phyloP scores from a whole-genome alignment of 164 flowering plant genomes.

The Magnolia officinalis region DNA sequence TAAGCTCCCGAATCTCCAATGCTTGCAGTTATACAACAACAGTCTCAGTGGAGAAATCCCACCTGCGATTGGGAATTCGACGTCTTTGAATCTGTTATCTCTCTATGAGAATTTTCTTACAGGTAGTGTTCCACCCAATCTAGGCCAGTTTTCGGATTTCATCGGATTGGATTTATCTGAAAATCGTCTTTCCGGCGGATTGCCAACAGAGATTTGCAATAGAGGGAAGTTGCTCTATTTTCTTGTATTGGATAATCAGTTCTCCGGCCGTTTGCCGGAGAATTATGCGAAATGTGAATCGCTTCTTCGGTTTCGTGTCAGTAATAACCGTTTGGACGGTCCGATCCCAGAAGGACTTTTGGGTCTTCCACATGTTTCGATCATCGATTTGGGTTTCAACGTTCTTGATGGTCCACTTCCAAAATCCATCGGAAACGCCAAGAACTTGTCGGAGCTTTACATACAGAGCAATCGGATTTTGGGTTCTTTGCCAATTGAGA shows the following conservation, averaged over 20 bases:
- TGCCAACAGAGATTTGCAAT: constrained; percentile 66
- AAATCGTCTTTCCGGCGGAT: constrained; percentile 58
- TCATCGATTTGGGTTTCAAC: constrained; percentile 67
- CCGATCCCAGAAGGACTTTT: constrained; percentile 56
- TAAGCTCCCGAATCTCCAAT: constrained; percentile 56
- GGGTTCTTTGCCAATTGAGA: constrained; percentile 68
- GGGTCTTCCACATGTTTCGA: constrained; percentile 69
- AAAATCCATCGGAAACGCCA: constrained; percentile 41
- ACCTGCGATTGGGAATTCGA: constrained; percentile 51
- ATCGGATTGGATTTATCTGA: constrained; percentile 68
- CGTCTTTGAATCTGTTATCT: constrained; percentile 47
- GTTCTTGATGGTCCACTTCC: constrained; percentile 52
- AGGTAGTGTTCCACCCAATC: constrained; percentile 57
- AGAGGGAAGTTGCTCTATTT: constrained; percentile 67
- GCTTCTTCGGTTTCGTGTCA: constrained; percentile 78
- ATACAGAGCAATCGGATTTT: constrained; percentile 64
- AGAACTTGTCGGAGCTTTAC: constrained; percentile 71
- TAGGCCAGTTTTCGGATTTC: constrained; percentile 54
- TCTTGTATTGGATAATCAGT: constrained; percentile 56
- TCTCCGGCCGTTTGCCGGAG: constrained; percentile 65
- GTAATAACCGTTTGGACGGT: constrained; percentile 57
- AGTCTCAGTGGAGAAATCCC: constrained; percentile 80
- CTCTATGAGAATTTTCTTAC: constrained; percentile 65
- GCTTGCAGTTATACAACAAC: constrained; percentile 78
- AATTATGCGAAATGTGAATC: constrained; percentile 52